These are phyloP conservation scores for Suhomyces vadensis DNA, from an alignment of 805 yeast species.

Conservation along the genomic window DNA sequence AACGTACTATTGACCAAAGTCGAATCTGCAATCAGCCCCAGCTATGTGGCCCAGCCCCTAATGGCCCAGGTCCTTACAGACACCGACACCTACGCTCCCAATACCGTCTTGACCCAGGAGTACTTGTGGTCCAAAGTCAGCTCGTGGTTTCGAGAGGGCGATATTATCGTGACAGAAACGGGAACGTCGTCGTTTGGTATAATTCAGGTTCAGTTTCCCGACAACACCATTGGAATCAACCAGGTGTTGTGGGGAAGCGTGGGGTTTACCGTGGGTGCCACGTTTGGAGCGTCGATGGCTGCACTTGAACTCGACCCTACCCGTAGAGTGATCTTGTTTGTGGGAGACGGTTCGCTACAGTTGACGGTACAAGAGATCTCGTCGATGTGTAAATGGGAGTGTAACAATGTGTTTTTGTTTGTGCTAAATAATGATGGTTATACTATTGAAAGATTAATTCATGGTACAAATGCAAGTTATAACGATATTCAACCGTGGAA, in stretches of 20 bases:
- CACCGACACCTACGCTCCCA: slow-evolving; percentile 15
- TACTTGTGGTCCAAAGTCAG: slow-evolving; percentile 33
- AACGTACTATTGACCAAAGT: slow-evolving; percentile 19
- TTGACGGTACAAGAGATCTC: slow-evolving; percentile 27
- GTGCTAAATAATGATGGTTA: slow-evolving; percentile 25
- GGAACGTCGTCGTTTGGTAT: slow-evolving; percentile 41
- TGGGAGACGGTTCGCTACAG: slow-evolving; percentile 25
- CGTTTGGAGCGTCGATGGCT: slow-evolving; percentile 36
- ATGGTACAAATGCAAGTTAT: slow-evolving; percentile 20
- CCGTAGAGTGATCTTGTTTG: slow-evolving; percentile 21
- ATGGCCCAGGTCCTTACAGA: slow-evolving; percentile 13
- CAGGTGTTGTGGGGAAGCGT: slow-evolving; percentile 40
- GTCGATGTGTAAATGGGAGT: slow-evolving; percentile 17
- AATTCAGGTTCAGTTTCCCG: slow-evolving; percentile 32
- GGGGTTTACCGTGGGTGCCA: slow-evolving; percentile 37
- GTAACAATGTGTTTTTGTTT: slow-evolving; percentile 18
- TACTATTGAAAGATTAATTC: slow-evolving; percentile 24
- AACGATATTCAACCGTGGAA: slow-evolving; percentile 25
- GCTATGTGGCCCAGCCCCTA: slow-evolving; percentile 20
- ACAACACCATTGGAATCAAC: slow-evolving; percentile 31
- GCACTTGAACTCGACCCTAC: slow-evolving; percentile 33
- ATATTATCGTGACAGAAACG: slow-evolving; percentile 35
- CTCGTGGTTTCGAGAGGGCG: slow-evolving; percentile 31
- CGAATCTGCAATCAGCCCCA: slow-evolving; percentile 12
- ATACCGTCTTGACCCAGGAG: slow-evolving; percentile 23